Evolutionary conservation across 805 yeast species (phyloP).

Genomic region (Wickerhamiella allomyrinae): DNA sequence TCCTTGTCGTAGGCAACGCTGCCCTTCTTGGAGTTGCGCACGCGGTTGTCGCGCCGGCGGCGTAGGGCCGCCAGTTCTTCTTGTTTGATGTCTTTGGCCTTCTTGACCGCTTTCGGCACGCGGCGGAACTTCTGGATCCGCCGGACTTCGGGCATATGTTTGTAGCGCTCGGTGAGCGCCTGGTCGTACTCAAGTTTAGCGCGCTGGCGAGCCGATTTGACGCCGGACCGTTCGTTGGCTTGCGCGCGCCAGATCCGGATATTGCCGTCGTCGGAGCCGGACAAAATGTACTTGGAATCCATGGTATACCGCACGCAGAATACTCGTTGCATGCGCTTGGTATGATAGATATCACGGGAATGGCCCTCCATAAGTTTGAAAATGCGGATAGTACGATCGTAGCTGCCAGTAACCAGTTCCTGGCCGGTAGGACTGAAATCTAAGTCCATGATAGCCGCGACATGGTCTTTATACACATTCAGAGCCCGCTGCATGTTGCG

Average conservation of each 20-base stretch:
- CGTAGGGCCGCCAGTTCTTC: conserved; percentile 59
- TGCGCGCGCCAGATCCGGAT: conserved; percentile 83
- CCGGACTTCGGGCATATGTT: conserved; percentile 90
- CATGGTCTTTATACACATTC: conserved; percentile 88
- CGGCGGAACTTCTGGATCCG: conserved; percentile 88
- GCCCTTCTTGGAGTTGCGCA: conserved; percentile 53
- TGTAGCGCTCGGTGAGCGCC: conserved; percentile 81
- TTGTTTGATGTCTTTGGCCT: conserved; percentile 74
- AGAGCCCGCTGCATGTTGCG: conserved; percentile 69
- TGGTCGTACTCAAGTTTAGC: conserved; percentile 78
- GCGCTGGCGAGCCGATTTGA: conserved; percentile 68
- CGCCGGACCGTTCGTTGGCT: conserved; percentile 71
- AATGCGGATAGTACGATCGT: conserved; percentile 83
- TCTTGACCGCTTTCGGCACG: conserved; percentile 73
- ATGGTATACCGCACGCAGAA: conserved; percentile 72
- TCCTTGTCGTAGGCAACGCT: conserved; percentile 38
- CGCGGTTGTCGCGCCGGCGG: conserved; percentile 69
- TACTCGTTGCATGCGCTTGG: conserved; percentile 94
- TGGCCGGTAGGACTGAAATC: conserved; percentile 97
- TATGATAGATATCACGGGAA: conserved; percentile 88
- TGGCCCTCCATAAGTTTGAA: conserved; percentile 70
- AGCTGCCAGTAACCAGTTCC: conserved; percentile 87
- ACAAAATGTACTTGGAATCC: conserved; percentile 74
- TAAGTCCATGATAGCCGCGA: conserved; percentile 84
- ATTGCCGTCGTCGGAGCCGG: conserved; percentile 95